These are phyloP conservation scores for Populus hybrid DNA, from an alignment of 441 rosid genomes.

Conservation along the genomic window DNA sequence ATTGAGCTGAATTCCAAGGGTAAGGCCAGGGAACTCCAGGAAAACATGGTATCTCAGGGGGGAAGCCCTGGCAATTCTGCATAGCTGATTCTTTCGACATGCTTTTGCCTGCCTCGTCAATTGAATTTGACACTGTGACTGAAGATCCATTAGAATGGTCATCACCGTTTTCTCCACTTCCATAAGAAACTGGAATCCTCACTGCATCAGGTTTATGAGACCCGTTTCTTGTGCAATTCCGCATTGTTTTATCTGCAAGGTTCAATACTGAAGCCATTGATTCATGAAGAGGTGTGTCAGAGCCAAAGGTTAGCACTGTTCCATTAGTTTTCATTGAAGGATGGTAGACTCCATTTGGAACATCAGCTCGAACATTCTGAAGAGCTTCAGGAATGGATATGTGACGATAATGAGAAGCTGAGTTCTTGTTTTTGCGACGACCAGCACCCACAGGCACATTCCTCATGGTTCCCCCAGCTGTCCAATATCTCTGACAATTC, in stretches of 20 bases:
- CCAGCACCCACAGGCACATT: constrained; percentile 40
- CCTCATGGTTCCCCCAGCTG: constrained; percentile 76
- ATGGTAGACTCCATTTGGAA: constrained; percentile 55
- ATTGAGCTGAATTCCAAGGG: constrained; percentile 72
- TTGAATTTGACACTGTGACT: constrained; percentile 29
- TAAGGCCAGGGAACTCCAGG: constrained; percentile 85
- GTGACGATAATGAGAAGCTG: constrained; percentile 47
- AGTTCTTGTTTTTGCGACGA: constrained; percentile 45
- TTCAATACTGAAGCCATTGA: constrained; percentile 78
- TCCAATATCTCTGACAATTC: constrained; percentile 81
- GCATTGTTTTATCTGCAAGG: constrained; percentile 62
- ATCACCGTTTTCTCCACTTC: constrained; percentile 30
- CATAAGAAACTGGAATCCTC: constrained; percentile 31
- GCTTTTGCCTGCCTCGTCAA: constrained; percentile 34
- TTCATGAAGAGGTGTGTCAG: constrained; percentile 68
- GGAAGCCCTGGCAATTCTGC: constrained; percentile 35
- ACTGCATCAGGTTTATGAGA: constrained; percentile 49
- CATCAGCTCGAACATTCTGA: constrained; percentile 41
- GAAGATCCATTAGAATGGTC: constrained; percentile 37
- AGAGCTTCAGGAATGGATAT: constrained; percentile 49
- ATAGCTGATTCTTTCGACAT: constrained; percentile 27
- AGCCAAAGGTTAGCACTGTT: constrained; percentile 71
- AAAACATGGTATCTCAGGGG: constrained; percentile 54
- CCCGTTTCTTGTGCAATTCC: constrained; percentile 42
- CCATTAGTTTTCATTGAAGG: constrained; percentile 51